A percentile compares a stretch with the other conserved stretches of the same genome.
Conservation (phyloP, 2,329 filamentous ascomycete species). For the Colletotrichum simmondsii region DNA sequence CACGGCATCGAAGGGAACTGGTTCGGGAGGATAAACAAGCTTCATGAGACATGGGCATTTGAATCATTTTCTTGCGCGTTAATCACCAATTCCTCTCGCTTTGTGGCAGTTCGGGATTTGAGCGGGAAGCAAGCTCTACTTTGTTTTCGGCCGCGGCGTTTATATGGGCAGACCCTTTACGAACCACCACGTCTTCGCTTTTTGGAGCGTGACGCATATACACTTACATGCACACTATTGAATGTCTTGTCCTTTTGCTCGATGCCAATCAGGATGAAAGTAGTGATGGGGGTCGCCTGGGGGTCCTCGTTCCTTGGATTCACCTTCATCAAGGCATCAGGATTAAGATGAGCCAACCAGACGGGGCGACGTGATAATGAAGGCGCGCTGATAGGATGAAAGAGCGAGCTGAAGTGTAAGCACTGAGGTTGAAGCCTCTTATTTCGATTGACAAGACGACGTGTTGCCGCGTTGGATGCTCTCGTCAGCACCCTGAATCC, state of each 20-base stretch:
- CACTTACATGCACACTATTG: neutral
- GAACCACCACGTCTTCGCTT: neutral
- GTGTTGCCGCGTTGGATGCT: neutral
- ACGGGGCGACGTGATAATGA: neutral
- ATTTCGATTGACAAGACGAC: neutral
- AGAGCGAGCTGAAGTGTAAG: neutral
- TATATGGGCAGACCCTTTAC: neutral
- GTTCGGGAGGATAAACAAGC: neutral
- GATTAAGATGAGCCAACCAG: neutral
- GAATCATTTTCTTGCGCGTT: neutral
- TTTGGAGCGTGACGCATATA: neutral
- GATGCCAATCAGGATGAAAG: neutral
- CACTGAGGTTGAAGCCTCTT: neutral
- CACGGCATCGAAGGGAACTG: neutral
- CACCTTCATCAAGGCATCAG: neutral
- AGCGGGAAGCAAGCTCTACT: neutral
- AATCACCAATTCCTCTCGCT: neutral
- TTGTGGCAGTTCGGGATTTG: neutral
- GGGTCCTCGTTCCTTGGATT: neutral
- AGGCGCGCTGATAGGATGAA: neutral
- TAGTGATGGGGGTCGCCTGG: neutral
- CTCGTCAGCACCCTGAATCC: constrained; percentile 27
- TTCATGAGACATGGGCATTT: constrained; percentile 25
- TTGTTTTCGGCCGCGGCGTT: neutral
- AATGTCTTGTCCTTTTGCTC: neutral